These are phyloP conservation scores for Ophiocordyceps camponoti-rufipedis DNA, from an alignment of 2,329 filamentous ascomycete species.

Conservation along the genomic window DNA sequence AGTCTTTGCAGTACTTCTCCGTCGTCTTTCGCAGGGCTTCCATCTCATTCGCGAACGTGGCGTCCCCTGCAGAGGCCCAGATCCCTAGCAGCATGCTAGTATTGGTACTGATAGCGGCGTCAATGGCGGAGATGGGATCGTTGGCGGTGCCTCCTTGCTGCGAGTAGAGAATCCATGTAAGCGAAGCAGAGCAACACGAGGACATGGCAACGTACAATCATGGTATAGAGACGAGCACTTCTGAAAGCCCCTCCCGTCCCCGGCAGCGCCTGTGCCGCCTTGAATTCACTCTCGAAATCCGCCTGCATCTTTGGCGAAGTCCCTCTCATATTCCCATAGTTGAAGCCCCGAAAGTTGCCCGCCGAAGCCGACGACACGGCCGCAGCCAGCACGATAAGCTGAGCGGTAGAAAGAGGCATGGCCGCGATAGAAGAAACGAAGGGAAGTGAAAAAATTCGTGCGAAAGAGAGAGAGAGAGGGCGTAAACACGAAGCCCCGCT, in stretches of 20 bases:
- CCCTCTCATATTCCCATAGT: conserved; percentile 48
- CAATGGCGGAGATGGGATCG: conserved; percentile 53
- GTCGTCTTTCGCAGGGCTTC: conserved; percentile 53
- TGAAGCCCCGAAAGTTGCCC: conserved; percentile 42
- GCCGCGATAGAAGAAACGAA: conserved; percentile 1
- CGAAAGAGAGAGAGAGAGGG: background rate
- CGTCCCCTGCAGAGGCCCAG: conserved; percentile 56
- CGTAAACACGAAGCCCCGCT: too few relatives aligned
- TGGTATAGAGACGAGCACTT: conserved; percentile 58
- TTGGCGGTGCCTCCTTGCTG: conserved; percentile 47
- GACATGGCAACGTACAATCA: conserved; percentile 21
- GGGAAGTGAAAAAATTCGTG: background rate
- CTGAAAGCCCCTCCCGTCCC: conserved; percentile 46
- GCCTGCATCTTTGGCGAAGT: conserved; percentile 38
- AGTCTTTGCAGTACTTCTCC: conserved; percentile 42
- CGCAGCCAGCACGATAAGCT: conserved; percentile 16
- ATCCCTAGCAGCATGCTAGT: conserved; percentile 67
- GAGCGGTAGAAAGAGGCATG: conserved; percentile 14
- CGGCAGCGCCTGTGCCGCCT: conserved; percentile 40
- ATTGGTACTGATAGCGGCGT: conserved; percentile 64
- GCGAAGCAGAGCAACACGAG: background rate
- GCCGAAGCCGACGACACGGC: conserved; percentile 17
- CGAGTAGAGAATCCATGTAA: conserved; percentile 3
- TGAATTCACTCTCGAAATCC: conserved; percentile 57
- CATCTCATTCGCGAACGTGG: conserved; percentile 53